Percentiles rank a stretch among this genome's conserved stretches.
Conservation (phyloP, 1,284 basidiomycete genomes). For the Golubevia sp. region DNA sequence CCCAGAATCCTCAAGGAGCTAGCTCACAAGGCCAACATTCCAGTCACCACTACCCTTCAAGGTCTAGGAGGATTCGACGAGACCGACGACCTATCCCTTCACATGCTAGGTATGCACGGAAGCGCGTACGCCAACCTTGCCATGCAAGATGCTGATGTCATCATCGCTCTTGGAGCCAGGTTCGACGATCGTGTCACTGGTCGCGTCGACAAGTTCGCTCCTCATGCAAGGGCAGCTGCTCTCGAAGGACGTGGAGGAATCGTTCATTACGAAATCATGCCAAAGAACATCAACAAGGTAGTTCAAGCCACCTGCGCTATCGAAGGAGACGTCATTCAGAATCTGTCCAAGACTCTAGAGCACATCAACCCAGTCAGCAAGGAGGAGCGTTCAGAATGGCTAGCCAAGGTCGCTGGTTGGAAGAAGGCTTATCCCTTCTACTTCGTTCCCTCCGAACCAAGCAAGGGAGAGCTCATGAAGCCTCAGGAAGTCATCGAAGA, state of each 20-base stretch:
- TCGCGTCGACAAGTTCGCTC: conserved; percentile 86
- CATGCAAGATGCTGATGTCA: conserved; percentile 95
- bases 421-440: conserved; percentile 90
- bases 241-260: conserved; percentile 86
- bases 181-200: conserved; percentile 99
- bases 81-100: conserved; percentile 76
- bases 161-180: conserved; percentile 92
- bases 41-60: conserved; percentile 94
- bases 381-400: conserved; percentile 73
- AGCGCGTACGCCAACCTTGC: conserved; percentile 95
- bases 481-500: conserved; percentile 96
- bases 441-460: conserved; percentile 71
- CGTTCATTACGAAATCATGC: conserved; percentile 97
- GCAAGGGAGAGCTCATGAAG: conserved; percentile 76
- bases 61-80: conserved; percentile 96
- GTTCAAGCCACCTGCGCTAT: conserved; percentile 91
- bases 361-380: conserved; percentile 60
- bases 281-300: conserved; percentile 99
- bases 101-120: conserved; percentile 99
- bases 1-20: conserved; percentile 82
- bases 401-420: conserved; percentile 79
- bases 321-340: conserved; percentile 87
- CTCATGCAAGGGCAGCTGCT: conserved; percentile 85
- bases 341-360: conserved; percentile 80
- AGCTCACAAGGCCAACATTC: conserved; percentile 84